A percentile compares a stretch with the other conserved stretches of the same genome.
Conservation (phyloP, 2,329 filamentous ascomycete species). For the Lasiodiplodia gonubiensis region DNA sequence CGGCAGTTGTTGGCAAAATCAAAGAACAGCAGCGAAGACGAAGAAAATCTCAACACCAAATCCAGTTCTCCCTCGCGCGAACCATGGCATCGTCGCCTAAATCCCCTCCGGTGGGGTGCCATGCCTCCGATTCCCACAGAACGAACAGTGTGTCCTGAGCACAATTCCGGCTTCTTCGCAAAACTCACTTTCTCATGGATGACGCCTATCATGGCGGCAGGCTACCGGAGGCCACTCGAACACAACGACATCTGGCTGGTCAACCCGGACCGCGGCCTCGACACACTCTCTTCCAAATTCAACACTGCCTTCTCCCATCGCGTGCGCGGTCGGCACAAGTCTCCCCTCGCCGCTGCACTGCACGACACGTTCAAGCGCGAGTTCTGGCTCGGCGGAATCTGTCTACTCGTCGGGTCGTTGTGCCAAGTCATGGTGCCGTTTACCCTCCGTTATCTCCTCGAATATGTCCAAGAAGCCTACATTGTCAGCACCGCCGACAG, state of each 20-base stretch:
- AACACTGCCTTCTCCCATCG: constrained; percentile 72
- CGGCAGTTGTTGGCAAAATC: neutral
- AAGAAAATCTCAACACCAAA: constrained; percentile 32
- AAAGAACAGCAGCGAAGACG: constrained; percentile 33
- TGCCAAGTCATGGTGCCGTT: constrained; percentile 83
- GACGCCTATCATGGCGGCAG: constrained; percentile 76
- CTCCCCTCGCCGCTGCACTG: constrained; percentile 78
- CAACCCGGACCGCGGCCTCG: constrained; percentile 78
- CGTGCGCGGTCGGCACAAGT: constrained; percentile 68
- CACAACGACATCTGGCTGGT: constrained; percentile 86
- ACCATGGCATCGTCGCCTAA: constrained; percentile 63
- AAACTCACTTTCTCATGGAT: constrained; percentile 87
- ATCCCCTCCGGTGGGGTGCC: constrained; percentile 55
- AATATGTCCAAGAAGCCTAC: constrained; percentile 82
- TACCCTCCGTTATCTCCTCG: constrained; percentile 82
- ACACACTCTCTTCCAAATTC: constrained; percentile 70
- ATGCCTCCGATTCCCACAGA: constrained; percentile 62
- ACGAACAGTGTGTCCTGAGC: constrained; percentile 67
- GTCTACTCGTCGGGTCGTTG: constrained; percentile 73
- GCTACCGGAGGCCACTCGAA: constrained; percentile 84
- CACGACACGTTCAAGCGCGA: constrained; percentile 86
- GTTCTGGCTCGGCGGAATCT: constrained; percentile 82
- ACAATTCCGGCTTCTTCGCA: constrained; percentile 76
- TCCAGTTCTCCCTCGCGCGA: neutral
- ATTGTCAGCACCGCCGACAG: constrained; percentile 59